A percentile compares a stretch with the other conserved stretches of the same genome.
Conservation (phyloP, 345 rosid genomes). For the Ceriops decandra region DNA sequence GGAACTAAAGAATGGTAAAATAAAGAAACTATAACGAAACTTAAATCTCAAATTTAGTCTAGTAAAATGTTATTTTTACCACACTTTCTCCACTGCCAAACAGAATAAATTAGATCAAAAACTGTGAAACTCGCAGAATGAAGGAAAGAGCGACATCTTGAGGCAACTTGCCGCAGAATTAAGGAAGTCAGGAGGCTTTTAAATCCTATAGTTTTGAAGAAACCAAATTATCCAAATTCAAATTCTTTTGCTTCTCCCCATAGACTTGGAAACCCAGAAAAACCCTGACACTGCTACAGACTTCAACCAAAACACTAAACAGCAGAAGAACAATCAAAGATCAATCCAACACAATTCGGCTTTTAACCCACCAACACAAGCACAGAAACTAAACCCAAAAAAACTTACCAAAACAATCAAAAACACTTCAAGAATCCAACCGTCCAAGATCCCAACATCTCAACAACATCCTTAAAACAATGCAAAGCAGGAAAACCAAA, state of each 20-base stretch:
- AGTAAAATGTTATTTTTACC: neutral
- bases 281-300: neutral
- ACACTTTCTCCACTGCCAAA: neutral
- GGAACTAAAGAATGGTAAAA: neutral
- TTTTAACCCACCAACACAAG: constrained; percentile 12
- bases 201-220: neutral
- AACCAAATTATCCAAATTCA: neutral
- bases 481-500: constrained; percentile 1
- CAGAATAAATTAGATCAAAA: constrained; percentile 4
- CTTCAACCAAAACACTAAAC: neutral
- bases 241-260: neutral
- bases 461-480: constrained; percentile 1
- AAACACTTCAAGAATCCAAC: constrained; percentile 1
- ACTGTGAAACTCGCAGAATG: neutral
- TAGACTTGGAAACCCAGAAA: constrained; percentile 7
- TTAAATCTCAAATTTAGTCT: too few species aligned
- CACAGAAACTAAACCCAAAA: neutral
- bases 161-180: neutral
- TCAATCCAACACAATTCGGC: constrained; percentile 13
- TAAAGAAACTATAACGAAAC: neutral
- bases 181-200: neutral
- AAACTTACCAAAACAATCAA: neutral
- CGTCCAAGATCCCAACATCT: constrained; percentile 5
- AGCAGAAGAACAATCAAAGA: constrained; percentile 7
- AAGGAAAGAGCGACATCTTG: neutral